These are phyloP conservation scores for Trichosporon inkin DNA, from an alignment of 1,284 basidiomycete species.

Conservation along the genomic window DNA sequence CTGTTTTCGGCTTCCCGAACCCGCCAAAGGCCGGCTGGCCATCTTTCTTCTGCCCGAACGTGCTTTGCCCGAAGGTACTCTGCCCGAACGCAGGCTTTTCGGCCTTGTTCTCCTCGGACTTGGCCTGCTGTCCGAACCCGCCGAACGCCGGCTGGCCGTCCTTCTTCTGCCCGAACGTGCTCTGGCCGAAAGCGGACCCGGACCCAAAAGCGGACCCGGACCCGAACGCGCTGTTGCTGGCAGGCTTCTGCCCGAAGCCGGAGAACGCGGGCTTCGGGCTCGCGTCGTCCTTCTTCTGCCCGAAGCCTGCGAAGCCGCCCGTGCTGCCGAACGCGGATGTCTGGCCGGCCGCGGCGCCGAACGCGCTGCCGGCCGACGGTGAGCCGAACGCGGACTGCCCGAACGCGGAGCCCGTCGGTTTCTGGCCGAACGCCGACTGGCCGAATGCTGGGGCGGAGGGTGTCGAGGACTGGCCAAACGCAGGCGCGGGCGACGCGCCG, in stretches of 20 bases:
- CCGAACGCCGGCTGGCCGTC: conserved; percentile 14
- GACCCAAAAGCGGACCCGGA: conserved; percentile 12
- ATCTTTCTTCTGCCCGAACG: conserved; percentile 1
- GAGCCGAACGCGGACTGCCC: conserved; percentile 19
- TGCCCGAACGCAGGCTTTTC: conserved; percentile 5
- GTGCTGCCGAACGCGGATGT: conserved; percentile 10
- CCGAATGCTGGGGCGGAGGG: conserved; percentile 11
- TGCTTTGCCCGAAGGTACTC: conserved; percentile 8
- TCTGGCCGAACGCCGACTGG: conserved; percentile 12
- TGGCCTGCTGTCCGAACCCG: not conserved
- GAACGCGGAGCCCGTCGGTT: conserved; percentile 8
- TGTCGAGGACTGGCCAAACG: conserved; percentile 24
- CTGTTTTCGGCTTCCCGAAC: conserved; percentile 18
- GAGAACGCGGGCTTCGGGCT: conserved; percentile 9
- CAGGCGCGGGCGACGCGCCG: conserved; percentile 11
- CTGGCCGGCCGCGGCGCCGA: conserved; percentile 8
- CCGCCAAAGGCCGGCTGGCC: conserved; percentile 19
- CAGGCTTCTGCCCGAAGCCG: conserved; percentile 21
- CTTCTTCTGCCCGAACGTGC: conserved; percentile 12
- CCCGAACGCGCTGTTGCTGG: conserved; percentile 8
- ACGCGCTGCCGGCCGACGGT: conserved; percentile 7
- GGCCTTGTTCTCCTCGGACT: conserved; percentile 7
- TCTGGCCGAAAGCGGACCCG: conserved; percentile 8
- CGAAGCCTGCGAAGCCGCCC: not conserved
- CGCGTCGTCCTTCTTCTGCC: conserved; percentile 1